Base-by-base conservation (phyloP, 768 basidiomycete species). In the Suillus lakei region DNA sequence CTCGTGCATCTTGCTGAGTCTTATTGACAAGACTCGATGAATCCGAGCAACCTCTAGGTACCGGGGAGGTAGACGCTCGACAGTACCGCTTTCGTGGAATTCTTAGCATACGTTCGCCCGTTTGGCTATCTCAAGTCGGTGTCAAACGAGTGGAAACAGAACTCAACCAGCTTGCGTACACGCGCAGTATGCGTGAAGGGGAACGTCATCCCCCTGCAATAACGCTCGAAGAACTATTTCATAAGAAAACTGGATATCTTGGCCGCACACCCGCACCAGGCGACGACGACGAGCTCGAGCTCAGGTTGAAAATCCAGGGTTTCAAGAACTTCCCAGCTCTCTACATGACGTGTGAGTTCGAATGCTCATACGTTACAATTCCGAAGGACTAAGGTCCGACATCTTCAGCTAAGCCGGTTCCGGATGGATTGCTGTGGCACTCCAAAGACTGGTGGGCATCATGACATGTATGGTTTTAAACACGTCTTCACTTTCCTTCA, bases 61-160 rank as follows among this genome's bases (percentile, higher is more conserved):
- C 77, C 13, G 66, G 63, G 15, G 65, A 15, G 12, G n/a, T 60
- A 28, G 75, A 77, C 63, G 21, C 68, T 41, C 72, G 77, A 65
- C 69, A 38, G 58, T 81, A 88, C 23, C 76, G 81, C 13, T 86
- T 89, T 66, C 84, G 81, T 38, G 89, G 88, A 0, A 69, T 83
- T 6, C 76, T 90, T 0, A 78, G 79, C 44, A 81, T 91, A 65
- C 69, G 77, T 3, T 64, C 75, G 2, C 77, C 85, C 0, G 67
- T 74, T 1, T 88, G 87, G 82, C 82, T 91, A 26, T 84, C 87
- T 1, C 75, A 78, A 0, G 70, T 70, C 50, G 90, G 87, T 1
- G 64, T 69, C 41, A 68, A 74, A 44, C 74, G 68, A 60, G 68
- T 91, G 6, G 74, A 84, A 60, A 46, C 61, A 4, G 87, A 88